Conservation (phyloP, 768 basidiomycete genomes). For the Sarcodon sp. region DNA sequence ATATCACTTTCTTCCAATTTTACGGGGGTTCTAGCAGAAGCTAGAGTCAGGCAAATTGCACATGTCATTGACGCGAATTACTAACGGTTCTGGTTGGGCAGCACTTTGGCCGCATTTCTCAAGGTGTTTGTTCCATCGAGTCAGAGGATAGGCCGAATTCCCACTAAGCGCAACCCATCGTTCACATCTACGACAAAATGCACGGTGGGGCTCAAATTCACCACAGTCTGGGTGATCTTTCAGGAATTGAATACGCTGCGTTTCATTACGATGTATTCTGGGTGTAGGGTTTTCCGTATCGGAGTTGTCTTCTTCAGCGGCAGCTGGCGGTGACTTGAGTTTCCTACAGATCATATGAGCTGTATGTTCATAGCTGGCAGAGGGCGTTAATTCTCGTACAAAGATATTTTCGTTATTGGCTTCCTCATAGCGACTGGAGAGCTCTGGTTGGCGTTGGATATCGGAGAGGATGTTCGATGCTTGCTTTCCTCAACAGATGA, state of each 20-base stretch:
- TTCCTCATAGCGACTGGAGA: conserved; percentile 6
- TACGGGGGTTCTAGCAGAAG: too few relatives aligned
- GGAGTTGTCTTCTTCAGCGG: conserved; percentile 36
- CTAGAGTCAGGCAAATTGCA: not conserved
- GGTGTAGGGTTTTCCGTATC: conserved; percentile 38
- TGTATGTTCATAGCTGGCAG: not conserved
- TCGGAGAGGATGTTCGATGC: not conserved
- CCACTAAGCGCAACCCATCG: conserved; percentile 43
- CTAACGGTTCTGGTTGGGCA: not conserved
- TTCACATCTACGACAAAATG: conserved; percentile 45
- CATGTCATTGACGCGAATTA: not conserved
- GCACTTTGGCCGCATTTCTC: conserved; percentile 32
- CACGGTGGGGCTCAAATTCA: conserved; percentile 41
- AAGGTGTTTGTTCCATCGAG: conserved; percentile 50
- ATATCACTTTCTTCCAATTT: not conserved
- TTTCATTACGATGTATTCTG: conserved; percentile 32
- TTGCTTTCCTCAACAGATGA: conserved; percentile 6
- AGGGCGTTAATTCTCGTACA: not conserved
- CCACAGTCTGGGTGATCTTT: conserved; percentile 48
- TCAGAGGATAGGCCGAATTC: conserved; percentile 42
- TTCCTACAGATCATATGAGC: conserved; percentile 1
- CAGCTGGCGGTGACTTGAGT: conserved; percentile 13
- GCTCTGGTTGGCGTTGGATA: conserved; percentile 1
- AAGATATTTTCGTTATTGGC: conserved; percentile 2
- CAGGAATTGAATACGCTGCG: conserved; percentile 51